Evolutionary conservation across 1,284 basidiomycete species (phyloP).

Genomic region (Anthracocystis setariae): DNA sequence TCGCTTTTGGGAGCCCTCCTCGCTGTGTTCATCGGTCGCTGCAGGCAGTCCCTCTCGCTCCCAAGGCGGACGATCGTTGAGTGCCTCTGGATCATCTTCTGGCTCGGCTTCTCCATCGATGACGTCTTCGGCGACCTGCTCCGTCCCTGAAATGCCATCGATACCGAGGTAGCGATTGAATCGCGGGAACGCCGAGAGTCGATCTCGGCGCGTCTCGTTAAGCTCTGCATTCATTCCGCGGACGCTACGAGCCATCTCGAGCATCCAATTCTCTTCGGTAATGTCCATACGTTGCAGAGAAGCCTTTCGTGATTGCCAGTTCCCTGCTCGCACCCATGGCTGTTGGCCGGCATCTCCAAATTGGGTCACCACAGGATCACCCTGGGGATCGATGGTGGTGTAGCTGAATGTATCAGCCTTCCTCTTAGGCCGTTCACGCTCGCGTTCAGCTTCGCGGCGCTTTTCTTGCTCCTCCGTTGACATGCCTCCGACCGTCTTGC

Average conservation of each 20-base stretch:
- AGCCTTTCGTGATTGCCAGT: constrained; percentile 49
- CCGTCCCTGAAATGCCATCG: constrained; percentile 17
- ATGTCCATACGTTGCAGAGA: constrained; percentile 58
- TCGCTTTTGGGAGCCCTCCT: constrained; percentile 32
- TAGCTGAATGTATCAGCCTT: constrained; percentile 56
- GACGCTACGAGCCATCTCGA: constrained; percentile 64
- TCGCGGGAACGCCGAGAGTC: constrained; percentile 48
- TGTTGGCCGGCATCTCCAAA: constrained; percentile 63
- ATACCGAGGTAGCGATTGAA: constrained; percentile 43
- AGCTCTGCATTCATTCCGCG: constrained; percentile 64
- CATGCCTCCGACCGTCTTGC: constrained; percentile 59
- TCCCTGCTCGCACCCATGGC: constrained; percentile 61
- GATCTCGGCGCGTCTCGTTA: constrained; percentile 52
- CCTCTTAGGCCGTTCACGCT: constrained; percentile 51
- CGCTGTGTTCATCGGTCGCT: constrained; percentile 16
- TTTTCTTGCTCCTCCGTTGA: constrained; percentile 54
- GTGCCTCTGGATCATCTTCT: constrained; percentile 48
- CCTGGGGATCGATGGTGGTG: constrained; percentile 58
- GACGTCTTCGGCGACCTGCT: constrained; percentile 20
- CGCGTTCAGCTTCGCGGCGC: constrained; percentile 54
- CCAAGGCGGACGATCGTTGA: constrained; percentile 59
- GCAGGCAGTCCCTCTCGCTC: constrained; percentile 40
- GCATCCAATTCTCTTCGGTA: constrained; percentile 66
- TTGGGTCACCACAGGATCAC: constrained; percentile 56
- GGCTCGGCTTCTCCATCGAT: constrained; percentile 40